Evolutionary conservation across 257 asterid species (phyloP).

Genomic region (Eucommia ulmoides): DNA sequence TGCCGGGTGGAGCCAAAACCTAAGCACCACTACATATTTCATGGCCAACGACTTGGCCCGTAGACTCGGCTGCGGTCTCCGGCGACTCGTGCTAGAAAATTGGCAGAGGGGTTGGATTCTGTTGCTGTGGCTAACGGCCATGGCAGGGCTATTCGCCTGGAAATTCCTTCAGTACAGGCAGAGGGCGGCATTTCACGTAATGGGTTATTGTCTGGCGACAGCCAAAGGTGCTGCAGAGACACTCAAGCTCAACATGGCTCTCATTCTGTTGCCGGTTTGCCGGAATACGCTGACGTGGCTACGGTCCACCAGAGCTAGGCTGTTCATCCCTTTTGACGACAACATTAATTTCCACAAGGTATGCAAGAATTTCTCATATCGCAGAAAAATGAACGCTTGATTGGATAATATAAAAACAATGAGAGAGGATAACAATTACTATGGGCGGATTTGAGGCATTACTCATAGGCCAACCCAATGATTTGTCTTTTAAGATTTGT

Average conservation of each 20-base stretch:
- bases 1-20: conserved; percentile 53
- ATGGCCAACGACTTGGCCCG: conserved; percentile 17
- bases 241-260: conserved; percentile 85
- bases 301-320: conserved; percentile 58
- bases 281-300: conserved; percentile 63
- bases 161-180: conserved; percentile 54
- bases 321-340: conserved; percentile 66
- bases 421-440: no score
- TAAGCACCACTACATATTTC: conserved; percentile 23
- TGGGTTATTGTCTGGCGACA: conserved; percentile 76
- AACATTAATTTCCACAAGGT: conserved; percentile 82
- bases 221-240: conserved; percentile 97
- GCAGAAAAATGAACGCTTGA: no score
- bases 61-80: conserved; percentile 13
- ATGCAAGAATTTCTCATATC: not conserved
- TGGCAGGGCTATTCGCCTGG: conserved; percentile 75
- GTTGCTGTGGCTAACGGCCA: conserved; percentile 41
- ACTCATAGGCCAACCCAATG: no score
- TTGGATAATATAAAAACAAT: no score
- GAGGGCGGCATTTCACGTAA: conserved; percentile 47
- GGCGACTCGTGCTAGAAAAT: conserved; percentile 36
- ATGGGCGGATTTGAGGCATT: no score
- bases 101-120: conserved; percentile 79
- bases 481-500: no score
- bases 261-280: conserved; percentile 78